Evolutionary conservation across 2,329 filamentous ascomycete genomes (phyloP).

Genomic region (Raffaelea albimanens): DNA sequence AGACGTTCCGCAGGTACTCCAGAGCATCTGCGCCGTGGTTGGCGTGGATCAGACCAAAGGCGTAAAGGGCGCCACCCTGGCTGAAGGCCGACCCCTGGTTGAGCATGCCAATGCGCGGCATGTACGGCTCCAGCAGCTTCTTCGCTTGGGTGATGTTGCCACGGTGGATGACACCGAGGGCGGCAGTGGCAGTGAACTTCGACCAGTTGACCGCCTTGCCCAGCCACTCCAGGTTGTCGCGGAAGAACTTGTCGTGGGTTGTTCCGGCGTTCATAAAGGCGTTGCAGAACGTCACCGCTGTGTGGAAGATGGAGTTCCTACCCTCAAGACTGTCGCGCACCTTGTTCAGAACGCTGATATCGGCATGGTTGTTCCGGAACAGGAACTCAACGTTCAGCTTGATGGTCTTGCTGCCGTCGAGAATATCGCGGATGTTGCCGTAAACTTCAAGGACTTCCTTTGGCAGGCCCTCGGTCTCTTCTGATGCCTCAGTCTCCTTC

Average conservation of each 20-base stretch:
- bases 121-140: conserved; percentile 88
- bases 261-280: conserved; percentile 99
- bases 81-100: conserved; percentile 84
- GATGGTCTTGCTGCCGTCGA: conserved; percentile 88
- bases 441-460: conserved; percentile 48
- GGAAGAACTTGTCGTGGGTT: conserved; percentile 96
- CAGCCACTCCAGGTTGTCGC: conserved; percentile 94
- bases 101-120: conserved; percentile 67
- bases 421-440: conserved; percentile 55
- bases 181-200: conserved; percentile 95
- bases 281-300: conserved; percentile 92
- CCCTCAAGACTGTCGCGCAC: conserved; percentile 92
- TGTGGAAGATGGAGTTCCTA: conserved; percentile 97
- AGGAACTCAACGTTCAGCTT: conserved; percentile 93
- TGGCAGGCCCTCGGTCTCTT: conserved; percentile 22
- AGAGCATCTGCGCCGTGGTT: conserved; percentile 92
- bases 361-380: conserved; percentile 78
- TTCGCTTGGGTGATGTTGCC: conserved; percentile 90
- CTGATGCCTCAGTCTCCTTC: conserved; percentile 40
- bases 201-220: conserved; percentile 99
- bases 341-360: conserved; percentile 88
- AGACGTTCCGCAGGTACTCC: conserved; percentile 67
- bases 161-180: conserved; percentile 90
- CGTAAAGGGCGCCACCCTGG: conserved; percentile 91
- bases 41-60: conserved; percentile 90